These are phyloP conservation scores for Gynochthodes officinalis DNA, from an alignment of 257 asterid genomes.

Conservation along the genomic window DNA sequence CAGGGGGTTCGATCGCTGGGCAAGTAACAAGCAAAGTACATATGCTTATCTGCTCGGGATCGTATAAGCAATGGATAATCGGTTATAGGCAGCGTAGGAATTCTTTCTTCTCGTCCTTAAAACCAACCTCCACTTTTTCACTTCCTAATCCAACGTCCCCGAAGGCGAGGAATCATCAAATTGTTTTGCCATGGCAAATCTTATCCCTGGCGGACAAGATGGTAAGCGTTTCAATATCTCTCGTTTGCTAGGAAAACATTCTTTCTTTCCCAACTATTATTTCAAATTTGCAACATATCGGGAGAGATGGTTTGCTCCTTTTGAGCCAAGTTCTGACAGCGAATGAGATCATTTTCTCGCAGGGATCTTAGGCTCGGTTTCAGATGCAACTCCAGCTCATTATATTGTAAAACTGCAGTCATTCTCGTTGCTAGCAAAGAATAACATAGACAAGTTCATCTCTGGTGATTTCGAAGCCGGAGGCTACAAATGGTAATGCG, in stretches of 20 bases:
- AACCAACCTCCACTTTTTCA: not conserved
- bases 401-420: conserved; percentile 38
- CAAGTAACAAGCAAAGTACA: conserved; percentile 4
- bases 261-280: not conserved
- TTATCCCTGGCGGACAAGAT: not conserved
- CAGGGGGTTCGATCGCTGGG: too few relatives aligned
- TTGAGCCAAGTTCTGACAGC: not conserved
- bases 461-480: conserved; percentile 53
- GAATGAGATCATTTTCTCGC: not conserved
- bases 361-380: conserved; percentile 26
- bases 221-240: too few relatives aligned
- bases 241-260: too few relatives aligned
- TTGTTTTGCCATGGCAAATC: conserved; percentile 13
- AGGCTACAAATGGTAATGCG: conserved; percentile 63
- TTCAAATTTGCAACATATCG: not conserved
- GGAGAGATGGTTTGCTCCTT: not conserved
- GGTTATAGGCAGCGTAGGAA: not conserved
- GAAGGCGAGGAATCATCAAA: too few relatives aligned
- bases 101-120: not conserved
- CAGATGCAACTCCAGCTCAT: conserved; percentile 52
- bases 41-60: conserved; percentile 1
- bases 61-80: conserved; percentile 11
- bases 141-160: not conserved
- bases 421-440: conserved; percentile 43
- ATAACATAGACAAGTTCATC: conserved; percentile 42